A percentile compares a stretch with the other conserved stretches of the same genome.
Evolutionary conservation across 176 grass and related monocot species (phyloP).

Genomic region (Stipa capillata): DNA sequence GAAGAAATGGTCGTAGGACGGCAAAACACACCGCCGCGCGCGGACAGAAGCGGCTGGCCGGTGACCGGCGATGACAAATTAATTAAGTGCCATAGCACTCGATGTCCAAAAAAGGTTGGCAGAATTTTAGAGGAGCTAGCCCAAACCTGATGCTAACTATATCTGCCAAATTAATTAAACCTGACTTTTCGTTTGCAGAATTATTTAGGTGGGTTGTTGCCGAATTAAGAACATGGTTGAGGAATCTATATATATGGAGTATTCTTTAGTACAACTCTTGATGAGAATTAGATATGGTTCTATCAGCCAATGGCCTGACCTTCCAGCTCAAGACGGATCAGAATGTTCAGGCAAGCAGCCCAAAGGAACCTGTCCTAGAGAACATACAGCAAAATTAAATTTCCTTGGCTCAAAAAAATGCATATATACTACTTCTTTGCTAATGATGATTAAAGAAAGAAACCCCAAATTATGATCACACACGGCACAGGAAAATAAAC

Average conservation of each 20-base stretch:
- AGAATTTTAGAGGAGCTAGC: not conserved
- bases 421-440: not conserved
- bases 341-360: constrained; percentile 27
- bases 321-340: constrained; percentile 4
- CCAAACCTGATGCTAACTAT: not conserved
- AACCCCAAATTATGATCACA: constrained; percentile 18
- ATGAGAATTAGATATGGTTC: not conserved
- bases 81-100: not conserved
- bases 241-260: not conserved
- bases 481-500: not conserved
- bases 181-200: not conserved
- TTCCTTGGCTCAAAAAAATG: not conserved
- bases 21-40: not conserved
- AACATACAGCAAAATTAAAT: not conserved
- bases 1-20: not conserved
- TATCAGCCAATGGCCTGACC: not conserved
- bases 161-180: not conserved
- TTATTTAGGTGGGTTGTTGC: not conserved
- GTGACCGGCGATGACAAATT: not conserved
- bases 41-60: not conserved
- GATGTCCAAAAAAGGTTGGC: not conserved
- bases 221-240: not conserved
- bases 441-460: constrained; percentile 1
- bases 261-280: not conserved
- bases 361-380: not conserved